Evolutionary conservation across 176 grass and related monocot genomes (phyloP).

Genomic region (Secale cereale): DNA sequence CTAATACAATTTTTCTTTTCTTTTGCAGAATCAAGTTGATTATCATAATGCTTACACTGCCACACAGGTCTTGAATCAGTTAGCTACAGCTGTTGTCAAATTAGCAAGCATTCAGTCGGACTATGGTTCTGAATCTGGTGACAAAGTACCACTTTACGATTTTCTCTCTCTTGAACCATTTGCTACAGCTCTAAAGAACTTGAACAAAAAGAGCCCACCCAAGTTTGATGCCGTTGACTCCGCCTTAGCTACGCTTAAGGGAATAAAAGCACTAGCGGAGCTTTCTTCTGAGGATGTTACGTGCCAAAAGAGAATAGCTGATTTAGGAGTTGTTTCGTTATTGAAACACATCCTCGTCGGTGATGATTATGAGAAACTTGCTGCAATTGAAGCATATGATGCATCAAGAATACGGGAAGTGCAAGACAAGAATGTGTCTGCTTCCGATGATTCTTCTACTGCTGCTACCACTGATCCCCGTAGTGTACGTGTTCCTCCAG

Average conservation of each 20-base stretch:
- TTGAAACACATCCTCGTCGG: slow-evolving; percentile 71
- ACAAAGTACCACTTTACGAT: slow-evolving; percentile 58
- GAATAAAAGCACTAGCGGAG: slow-evolving; percentile 89
- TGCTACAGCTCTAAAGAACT: slow-evolving; percentile 64
- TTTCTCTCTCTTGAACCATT: slow-evolving; percentile 92
- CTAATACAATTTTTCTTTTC: slow-evolving; percentile 29
- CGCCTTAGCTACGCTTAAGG: slow-evolving; percentile 80
- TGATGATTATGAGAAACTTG: slow-evolving; percentile 97
- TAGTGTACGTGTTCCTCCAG: slow-evolving; percentile 84
- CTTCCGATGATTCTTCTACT: slow-evolving; percentile 45
- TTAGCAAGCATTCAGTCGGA: slow-evolving; percentile 47
- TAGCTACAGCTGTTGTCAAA: slow-evolving; percentile 73
- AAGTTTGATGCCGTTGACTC: slow-evolving; percentile 95
- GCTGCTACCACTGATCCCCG: slow-evolving; percentile 53
- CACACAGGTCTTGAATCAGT: slow-evolving; percentile 70
- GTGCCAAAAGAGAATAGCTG: slow-evolving; percentile 77
- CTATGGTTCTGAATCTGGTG: slow-evolving; percentile 39
- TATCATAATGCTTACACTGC: slow-evolving; percentile 84
- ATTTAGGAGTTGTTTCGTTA: slow-evolving; percentile 78
- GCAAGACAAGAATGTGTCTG: slow-evolving; percentile 40
- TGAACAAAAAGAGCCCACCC: slow-evolving; percentile 79
- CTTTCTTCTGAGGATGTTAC: slow-evolving; percentile 81
- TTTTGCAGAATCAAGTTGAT: slow-evolving; percentile 71
- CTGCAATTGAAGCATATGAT: slow-evolving; percentile 94
- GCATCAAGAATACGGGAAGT: slow-evolving; percentile 77